Conservation (phyloP, 2,329 filamentous ascomycete genomes). For the Seiridium unicorne region DNA sequence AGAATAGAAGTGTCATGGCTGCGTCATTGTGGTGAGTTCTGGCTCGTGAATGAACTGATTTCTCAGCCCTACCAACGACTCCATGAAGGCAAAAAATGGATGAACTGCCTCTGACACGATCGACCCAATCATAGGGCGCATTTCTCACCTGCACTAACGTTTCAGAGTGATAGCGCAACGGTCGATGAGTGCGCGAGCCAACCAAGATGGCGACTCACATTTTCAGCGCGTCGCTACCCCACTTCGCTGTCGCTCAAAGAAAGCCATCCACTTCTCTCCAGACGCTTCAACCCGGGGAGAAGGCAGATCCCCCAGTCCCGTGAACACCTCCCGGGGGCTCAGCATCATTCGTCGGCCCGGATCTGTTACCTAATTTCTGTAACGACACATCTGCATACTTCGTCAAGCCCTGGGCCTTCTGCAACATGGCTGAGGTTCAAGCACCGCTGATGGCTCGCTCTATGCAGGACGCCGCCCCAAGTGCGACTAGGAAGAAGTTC, state of each 20-base stretch:
- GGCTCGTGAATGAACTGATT: too few species aligned
- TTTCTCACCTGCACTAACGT: neutral
- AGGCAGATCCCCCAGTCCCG: neutral
- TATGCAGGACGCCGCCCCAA: neutral
- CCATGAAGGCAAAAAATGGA: too few species aligned
- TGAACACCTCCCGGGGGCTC: neutral
- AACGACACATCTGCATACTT: neutral
- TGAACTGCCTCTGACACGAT: too few species aligned
- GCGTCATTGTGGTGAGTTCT: too few species aligned
- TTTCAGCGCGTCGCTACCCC: neutral
- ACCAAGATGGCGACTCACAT: neutral
- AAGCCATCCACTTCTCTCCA: neutral
- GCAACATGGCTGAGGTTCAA: slow-evolving; percentile 2
- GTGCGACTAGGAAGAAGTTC: slow-evolving; percentile 7
- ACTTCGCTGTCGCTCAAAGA: neutral
- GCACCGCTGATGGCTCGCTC: neutral
- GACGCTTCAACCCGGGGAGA: neutral
- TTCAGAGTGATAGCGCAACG: neutral
- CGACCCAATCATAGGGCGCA: too few species aligned
- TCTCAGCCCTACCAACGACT: too few species aligned
- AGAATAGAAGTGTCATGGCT: too few species aligned
- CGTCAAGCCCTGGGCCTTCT: neutral
- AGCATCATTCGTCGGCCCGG: neutral
- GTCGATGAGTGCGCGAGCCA: neutral
- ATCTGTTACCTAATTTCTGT: neutral